phyloP scores from a whole-genome alignment of 2,329 filamentous ascomycete genomes.

The Penicillium sp. region DNA sequence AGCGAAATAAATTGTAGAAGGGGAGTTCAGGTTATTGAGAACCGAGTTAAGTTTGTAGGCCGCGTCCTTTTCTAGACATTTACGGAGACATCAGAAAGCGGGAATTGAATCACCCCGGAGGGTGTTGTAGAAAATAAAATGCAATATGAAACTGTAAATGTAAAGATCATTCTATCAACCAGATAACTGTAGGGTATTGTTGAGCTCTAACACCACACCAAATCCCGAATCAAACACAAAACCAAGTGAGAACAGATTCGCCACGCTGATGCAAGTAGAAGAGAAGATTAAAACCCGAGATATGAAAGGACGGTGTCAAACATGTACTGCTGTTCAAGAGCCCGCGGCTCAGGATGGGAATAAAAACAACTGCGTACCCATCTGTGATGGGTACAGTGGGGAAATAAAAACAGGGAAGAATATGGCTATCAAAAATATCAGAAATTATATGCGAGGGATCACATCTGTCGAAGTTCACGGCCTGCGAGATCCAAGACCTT shows the following conservation, averaged over 20 bases:
- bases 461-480: neutral
- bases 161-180: constrained; percentile 2
- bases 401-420: neutral
- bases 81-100: too few species aligned
- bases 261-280: constrained; percentile 27
- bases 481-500: constrained; percentile 33
- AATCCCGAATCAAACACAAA: constrained; percentile 10
- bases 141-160: neutral
- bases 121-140: neutral
- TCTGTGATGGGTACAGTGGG: neutral
- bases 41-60: too few species aligned
- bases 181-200: constrained; percentile 12
- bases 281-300: constrained; percentile 13
- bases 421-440: neutral
- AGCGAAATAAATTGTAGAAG: too few species aligned
- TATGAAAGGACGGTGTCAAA: constrained; percentile 3
- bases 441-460: neutral
- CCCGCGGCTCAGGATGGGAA: constrained; percentile 9
- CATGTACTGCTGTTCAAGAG: constrained; percentile 4
- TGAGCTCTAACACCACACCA: constrained; percentile 9
- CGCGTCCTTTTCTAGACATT: too few species aligned
- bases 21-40: too few species aligned
- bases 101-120: too few species aligned
- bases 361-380: constrained; percentile 7
- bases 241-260: constrained; percentile 18